These are phyloP conservation scores for Plasmodium ovale DNA, from an alignment of 169 alveolate species.

Conservation along the genomic window DNA sequence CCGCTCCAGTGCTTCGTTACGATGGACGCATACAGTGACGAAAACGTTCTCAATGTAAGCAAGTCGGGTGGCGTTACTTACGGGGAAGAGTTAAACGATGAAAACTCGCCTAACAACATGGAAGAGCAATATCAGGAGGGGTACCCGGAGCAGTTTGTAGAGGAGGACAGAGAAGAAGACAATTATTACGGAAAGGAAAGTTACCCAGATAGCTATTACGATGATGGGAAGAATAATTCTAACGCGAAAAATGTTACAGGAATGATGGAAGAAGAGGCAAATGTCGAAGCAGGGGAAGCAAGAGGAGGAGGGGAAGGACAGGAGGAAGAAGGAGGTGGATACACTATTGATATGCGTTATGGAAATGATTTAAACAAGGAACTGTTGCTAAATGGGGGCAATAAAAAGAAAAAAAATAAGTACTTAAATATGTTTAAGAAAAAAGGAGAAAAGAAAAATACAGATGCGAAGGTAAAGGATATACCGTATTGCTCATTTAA, in stretches of 20 bases:
- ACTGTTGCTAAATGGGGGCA: neutral
- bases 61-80: neutral
- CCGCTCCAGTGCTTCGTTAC: neutral
- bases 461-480: neutral
- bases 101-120: neutral
- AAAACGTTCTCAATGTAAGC: neutral
- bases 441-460: neutral
- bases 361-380: constrained; percentile 7
- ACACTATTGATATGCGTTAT: neutral
- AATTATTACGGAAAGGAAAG: neutral
- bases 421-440: constrained; percentile 4
- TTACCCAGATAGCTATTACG: neutral
- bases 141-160: too few species aligned
- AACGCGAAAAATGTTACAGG: neutral
- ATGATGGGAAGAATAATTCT: neutral
- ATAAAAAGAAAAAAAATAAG: constrained; percentile 40
- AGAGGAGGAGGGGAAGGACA: neutral
- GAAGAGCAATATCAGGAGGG: neutral
- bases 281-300: too few species aligned
- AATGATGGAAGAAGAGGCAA: too few species aligned
- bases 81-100: neutral
- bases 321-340: neutral
- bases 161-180: neutral
- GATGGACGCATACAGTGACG: neutral
- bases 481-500: constrained; percentile 56